Conservation (phyloP, 345 rosid species). For the Populus davidiana region DNA sequence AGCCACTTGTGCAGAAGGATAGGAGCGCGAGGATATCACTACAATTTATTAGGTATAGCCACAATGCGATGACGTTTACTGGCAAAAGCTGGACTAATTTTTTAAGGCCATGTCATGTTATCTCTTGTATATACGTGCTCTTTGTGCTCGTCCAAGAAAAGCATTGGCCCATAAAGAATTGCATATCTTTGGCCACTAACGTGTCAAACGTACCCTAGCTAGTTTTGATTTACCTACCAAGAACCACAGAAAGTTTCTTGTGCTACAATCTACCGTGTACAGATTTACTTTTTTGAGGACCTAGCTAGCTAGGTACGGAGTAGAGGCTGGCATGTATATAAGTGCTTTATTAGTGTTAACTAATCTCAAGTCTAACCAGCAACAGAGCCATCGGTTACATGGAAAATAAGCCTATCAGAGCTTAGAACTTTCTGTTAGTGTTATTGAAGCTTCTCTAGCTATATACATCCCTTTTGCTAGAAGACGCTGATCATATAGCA, state of each 20-base stretch:
- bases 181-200: constrained; percentile 1
- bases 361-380: too few species aligned
- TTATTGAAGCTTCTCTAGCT: background rate
- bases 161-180: background rate
- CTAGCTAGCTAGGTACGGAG: background rate
- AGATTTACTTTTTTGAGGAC: background rate
- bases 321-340: constrained; percentile 1
- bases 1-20: background rate
- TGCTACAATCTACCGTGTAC: background rate
- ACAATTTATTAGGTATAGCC: background rate
- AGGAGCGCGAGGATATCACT: background rate
- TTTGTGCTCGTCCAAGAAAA: background rate
- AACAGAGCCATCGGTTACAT: background rate
- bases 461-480: background rate
- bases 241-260: background rate
- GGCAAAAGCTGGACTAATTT: too few species aligned
- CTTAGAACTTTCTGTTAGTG: background rate
- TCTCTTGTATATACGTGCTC: background rate
- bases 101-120: background rate
- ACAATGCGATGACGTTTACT: background rate
- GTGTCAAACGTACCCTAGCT: background rate
- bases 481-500: background rate
- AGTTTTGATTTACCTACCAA: background rate
- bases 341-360: background rate
- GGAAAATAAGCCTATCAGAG: background rate